These are phyloP conservation scores for Graphilbum fragrans DNA, from an alignment of 2,329 filamentous ascomycete genomes.

Conservation along the genomic window DNA sequence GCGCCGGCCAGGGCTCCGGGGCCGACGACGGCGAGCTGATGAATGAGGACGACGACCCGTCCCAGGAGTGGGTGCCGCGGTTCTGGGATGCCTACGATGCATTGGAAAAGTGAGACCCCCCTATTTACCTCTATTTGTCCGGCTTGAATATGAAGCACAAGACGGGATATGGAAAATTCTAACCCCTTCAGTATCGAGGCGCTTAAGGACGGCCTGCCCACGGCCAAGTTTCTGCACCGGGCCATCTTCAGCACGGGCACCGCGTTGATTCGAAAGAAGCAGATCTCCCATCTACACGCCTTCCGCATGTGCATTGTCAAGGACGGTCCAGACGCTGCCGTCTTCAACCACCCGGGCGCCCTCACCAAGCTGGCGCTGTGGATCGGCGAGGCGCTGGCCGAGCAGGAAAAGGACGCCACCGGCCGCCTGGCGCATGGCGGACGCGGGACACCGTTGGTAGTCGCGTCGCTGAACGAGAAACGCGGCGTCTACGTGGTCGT, in stretches of 20 bases:
- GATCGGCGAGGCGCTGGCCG: slow-evolving; percentile 83
- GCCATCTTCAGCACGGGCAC: slow-evolving; percentile 91
- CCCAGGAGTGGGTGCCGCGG: slow-evolving; percentile 52
- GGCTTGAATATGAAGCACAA: too few relatives aligned
- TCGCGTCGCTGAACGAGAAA: slow-evolving; percentile 79
- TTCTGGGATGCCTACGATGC: slow-evolving; percentile 67
- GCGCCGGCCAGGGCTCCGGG: slow-evolving; percentile 30
- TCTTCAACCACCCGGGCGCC: slow-evolving; percentile 88
- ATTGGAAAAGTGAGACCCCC: slow-evolving; percentile 46
- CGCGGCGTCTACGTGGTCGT: slow-evolving; percentile 86
- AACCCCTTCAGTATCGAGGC: slow-evolving; percentile 50
- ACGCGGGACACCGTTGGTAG: slow-evolving; percentile 72
- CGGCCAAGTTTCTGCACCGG: slow-evolving; percentile 78
- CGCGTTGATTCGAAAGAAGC: slow-evolving; percentile 80
- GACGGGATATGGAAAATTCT: background rate
- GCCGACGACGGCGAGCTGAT: slow-evolving; percentile 32
- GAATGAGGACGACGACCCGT: slow-evolving; percentile 22
- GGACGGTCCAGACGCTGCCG: slow-evolving; percentile 78
- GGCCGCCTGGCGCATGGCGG: slow-evolving; percentile 57
- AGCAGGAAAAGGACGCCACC: slow-evolving; percentile 70
- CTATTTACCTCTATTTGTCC: background rate
- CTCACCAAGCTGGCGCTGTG: slow-evolving; percentile 88
- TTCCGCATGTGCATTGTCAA: slow-evolving; percentile 96
- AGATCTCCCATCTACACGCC: slow-evolving; percentile 82
- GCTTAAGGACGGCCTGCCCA: slow-evolving; percentile 63